phyloP scores from a whole-genome alignment of 192 early-diverging fungal species.

The Coemansia sp. region DNA sequence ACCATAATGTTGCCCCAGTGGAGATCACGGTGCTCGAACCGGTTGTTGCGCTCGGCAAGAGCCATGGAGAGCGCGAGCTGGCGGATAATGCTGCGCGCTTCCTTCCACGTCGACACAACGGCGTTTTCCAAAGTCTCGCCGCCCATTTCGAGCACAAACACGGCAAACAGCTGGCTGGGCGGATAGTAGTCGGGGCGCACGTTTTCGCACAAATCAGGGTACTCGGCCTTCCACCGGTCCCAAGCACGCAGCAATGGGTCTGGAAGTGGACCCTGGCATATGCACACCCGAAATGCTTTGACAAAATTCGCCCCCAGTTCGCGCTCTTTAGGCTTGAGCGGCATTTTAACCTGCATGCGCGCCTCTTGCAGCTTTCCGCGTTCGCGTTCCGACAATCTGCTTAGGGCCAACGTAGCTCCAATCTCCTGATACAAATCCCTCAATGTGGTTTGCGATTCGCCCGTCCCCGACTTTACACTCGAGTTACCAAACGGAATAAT shows the following conservation, averaged over 20 bases:
- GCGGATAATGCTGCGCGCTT: slow-evolving; percentile 64
- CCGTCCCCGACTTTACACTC: slow-evolving; percentile 41
- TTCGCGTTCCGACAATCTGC: slow-evolving; percentile 53
- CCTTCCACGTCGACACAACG: slow-evolving; percentile 58
- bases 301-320: slow-evolving; percentile 53
- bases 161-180: slow-evolving; percentile 68
- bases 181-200: slow-evolving; percentile 69
- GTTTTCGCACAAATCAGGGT: slow-evolving; percentile 67
- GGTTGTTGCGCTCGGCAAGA: slow-evolving; percentile 56
- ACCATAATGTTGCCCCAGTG: slow-evolving; percentile 78
- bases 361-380: slow-evolving; percentile 39
- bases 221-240: slow-evolving; percentile 65
- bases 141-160: slow-evolving; percentile 71
- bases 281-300: slow-evolving; percentile 58
- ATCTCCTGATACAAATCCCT: slow-evolving; percentile 67
- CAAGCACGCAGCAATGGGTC: slow-evolving; percentile 64
- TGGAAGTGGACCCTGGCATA: slow-evolving; percentile 71
- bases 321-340: slow-evolving; percentile 42
- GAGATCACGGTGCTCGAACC: slow-evolving; percentile 69
- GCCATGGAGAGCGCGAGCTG: slow-evolving; percentile 66
- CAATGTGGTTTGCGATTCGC: slow-evolving; percentile 53
- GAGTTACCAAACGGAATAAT: slow-evolving; percentile 73
- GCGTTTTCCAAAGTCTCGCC: slow-evolving; percentile 68
- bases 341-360: slow-evolving; percentile 43
- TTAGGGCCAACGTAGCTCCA: slow-evolving; percentile 56